Percentiles rank a stretch among this genome's conserved stretches.
Evolutionary conservation across 495 filamentous ascomycete genomes (phyloP).

Genomic region (Aspergillus biplanus): DNA sequence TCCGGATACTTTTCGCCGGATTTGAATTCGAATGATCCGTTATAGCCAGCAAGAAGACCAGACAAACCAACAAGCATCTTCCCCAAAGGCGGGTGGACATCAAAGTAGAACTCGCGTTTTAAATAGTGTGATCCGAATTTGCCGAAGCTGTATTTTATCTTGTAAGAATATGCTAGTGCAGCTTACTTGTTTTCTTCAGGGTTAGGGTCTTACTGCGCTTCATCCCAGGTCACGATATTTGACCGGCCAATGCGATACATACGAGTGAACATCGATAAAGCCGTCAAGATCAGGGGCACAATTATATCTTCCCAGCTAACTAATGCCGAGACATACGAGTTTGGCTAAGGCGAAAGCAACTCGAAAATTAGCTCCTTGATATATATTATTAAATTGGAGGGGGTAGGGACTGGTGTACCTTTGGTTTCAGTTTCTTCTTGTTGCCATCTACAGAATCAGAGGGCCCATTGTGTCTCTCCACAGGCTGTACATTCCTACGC

Average conservation of each 20-base stretch:
- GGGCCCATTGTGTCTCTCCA: conserved; percentile 43
- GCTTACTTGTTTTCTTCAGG: conserved; percentile 21
- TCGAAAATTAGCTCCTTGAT: conserved; percentile 12
- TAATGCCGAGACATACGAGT: conserved; percentile 61
- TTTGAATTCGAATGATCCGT: conserved; percentile 99
- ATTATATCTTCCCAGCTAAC: conserved; percentile 84
- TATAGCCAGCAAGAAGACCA: conserved; percentile 94
- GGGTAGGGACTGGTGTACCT: conserved; percentile 30
- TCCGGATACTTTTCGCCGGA: conserved; percentile 93
- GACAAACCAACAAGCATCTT: conserved; percentile 98
- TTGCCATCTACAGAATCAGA: conserved; percentile 50
- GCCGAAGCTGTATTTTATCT: conserved; percentile 72
- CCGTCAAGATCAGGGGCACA: conserved; percentile 86
- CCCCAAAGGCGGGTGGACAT: conserved; percentile 95
- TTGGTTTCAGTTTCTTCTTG: conserved; percentile 62
- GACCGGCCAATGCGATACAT: conserved; percentile 95
- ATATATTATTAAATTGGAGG: background rate
- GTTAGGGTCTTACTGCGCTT: conserved; percentile 76
- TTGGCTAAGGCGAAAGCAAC: conserved; percentile 26
- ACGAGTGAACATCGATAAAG: conserved; percentile 88
- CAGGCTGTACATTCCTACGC: conserved; percentile 70
- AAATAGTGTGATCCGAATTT: conserved; percentile 99
- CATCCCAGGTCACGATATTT: conserved; percentile 97
- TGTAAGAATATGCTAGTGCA: conserved; percentile 27
- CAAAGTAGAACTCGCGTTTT: conserved; percentile 99